Evolutionary conservation across 129 eudicot genomes (phyloP).

Genomic region (Ambrosia trifida): DNA sequence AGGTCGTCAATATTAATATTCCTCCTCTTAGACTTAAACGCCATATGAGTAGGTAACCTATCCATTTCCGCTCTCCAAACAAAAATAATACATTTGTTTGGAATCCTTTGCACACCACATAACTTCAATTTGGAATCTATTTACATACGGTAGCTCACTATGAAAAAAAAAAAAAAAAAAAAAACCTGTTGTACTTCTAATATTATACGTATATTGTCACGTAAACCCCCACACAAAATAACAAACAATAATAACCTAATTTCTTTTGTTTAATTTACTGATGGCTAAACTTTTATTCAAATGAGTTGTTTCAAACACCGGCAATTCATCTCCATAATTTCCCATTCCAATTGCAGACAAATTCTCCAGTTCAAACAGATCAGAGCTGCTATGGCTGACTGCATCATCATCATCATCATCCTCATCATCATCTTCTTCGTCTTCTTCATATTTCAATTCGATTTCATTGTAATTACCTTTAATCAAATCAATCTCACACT

Average conservation of each 20-base stretch:
- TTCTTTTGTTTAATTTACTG: slow-evolving; percentile 35
- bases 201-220: too few relatives aligned
- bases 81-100: too few relatives aligned
- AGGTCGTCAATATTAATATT: too few relatives aligned
- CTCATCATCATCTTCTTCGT: neutral
- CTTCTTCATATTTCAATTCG: slow-evolving; percentile 19
- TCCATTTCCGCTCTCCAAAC: too few relatives aligned
- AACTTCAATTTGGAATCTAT: too few relatives aligned
- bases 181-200: too few relatives aligned
- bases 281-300: slow-evolving; percentile 59
- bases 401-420: slow-evolving; percentile 61
- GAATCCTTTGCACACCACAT: too few relatives aligned
- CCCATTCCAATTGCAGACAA: slow-evolving; percentile 58
- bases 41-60: too few relatives aligned
- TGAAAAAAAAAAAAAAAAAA: neutral
- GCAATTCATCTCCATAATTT: slow-evolving; percentile 70
- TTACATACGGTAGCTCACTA: too few relatives aligned
- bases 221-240: slow-evolving; percentile 18
- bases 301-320: slow-evolving; percentile 83
- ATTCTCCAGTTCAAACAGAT: slow-evolving; percentile 84
- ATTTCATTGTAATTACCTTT: slow-evolving; percentile 21
- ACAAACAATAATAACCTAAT: slow-evolving; percentile 4
- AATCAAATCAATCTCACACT: slow-evolving; percentile 29
- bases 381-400: slow-evolving; percentile 67
- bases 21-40: too few relatives aligned